These are phyloP conservation scores for Rubroboletus pulcherrimus DNA, from an alignment of 768 basidiomycete species.

Conservation along the genomic window DNA sequence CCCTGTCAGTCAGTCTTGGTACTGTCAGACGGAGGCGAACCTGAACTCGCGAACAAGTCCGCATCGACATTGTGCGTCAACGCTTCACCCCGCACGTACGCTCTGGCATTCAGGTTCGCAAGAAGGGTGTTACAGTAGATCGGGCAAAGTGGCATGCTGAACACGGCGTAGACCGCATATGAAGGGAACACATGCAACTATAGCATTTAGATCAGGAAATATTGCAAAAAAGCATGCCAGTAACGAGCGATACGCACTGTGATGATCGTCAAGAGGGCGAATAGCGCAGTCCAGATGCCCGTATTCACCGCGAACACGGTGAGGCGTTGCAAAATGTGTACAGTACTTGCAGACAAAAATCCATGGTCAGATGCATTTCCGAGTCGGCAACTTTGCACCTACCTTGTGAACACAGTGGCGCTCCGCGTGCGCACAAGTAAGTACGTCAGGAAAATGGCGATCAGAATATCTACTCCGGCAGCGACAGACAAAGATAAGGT, in stretches of 20 bases:
- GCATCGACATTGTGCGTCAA: background rate
- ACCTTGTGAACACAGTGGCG: background rate
- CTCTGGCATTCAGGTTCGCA: conserved; percentile 8
- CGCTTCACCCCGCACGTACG: background rate
- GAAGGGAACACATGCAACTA: background rate
- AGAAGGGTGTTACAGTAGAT: conserved; percentile 13
- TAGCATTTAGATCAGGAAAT: background rate
- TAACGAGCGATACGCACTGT: conserved; percentile 39
- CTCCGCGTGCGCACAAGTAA: background rate
- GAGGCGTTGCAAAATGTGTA: conserved; percentile 5
- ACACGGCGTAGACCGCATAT: background rate
- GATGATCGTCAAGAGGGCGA: conserved; percentile 41
- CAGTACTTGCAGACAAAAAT: background rate
- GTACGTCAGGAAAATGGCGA: background rate
- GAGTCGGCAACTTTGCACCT: background rate
- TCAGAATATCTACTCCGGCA: conserved; percentile 4
- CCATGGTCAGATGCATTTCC: background rate
- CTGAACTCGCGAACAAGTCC: background rate
- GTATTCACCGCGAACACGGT: conserved; percentile 2
- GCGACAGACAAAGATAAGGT: background rate
- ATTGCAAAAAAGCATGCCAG: background rate
- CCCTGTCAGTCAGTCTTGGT: no score
- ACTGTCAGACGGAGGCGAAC: no score
- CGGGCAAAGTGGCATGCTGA: background rate
- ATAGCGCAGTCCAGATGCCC: conserved; percentile 49